Evolutionary conservation across 345 rosid species (phyloP), one percentile per base, ranked within the genome.

Genomic region (Aquilaria malaccensis): DNA sequence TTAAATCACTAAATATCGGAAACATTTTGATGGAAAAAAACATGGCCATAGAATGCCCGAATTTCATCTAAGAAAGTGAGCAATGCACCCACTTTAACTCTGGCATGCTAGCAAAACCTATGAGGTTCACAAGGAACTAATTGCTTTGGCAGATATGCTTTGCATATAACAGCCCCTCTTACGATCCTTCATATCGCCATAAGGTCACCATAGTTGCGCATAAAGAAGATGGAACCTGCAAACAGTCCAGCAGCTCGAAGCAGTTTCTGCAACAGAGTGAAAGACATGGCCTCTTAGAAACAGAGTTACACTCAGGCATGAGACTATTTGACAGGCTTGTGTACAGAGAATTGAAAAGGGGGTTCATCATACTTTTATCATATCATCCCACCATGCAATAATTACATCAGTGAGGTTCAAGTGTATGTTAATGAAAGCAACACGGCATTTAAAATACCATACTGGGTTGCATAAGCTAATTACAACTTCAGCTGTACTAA

Each of bases 141-240:
- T 31, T 45, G n/a, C 11, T 29, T 15, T 49, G 10, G 33, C 45
- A 9, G 30, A 50, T 30, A 1, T 37, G 43, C 3, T n/a, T 50
- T 30, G 31, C 31, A 61, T 30, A 60, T 2, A 54, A 22, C 11
- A 55, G 45, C 6, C 41, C 47, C 52, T 45, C 62, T 30, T 52
- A 29, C 15, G 33, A 56, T 45, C 56, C 57, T 41, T 81, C 71
- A 90, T 58, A 89, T 62, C 7, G 86, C 87, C 95, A 92, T 87
- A 33, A 81, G 89, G 67, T 91, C 95, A n/a, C 98, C 98, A 64
- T 68, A 92, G 68, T 66, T 81, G 69, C 94, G 81, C 98, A 92
- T 89, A 51, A 92, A 73, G 61, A 89, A 67, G 61, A 92, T 73
- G 15, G 95, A 85, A 69, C 91, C 95, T 7, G 76, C 91, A 72